Evolutionary conservation across 148 eudicot genomes (phyloP), one percentile per base, ranked within the genome.

Genomic region (Cornus controversa): DNA sequence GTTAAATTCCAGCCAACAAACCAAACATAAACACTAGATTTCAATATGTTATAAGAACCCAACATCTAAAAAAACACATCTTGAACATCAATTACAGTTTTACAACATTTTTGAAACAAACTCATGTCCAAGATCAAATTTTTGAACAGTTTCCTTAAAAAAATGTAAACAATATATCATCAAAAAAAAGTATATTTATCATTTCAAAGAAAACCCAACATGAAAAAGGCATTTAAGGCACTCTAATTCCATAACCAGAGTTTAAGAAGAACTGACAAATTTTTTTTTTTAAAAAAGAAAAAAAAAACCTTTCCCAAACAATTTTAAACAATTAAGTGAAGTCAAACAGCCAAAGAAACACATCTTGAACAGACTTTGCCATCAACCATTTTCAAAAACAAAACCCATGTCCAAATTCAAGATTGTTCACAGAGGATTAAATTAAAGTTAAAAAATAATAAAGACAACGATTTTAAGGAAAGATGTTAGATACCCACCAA

Each of bases 401-500:
- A 47, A 50, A 16, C 15, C 15, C 57, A 50, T 15, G 57, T 16
- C 7, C 57, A 69, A 18, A 23, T 70, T 31, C 29, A 71, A 16
- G 4, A 64, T 18, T 63, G 18, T 9, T 75, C 1, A 9, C 24
- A 36, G 20, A 50, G 20, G 18, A 50, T 22, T 57, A 25, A 58
- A 67, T 6, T 27, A 6, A 26, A 27, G 67, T 37, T n/a, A 60
- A 11, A 57, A 57, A n/a, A 23, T 66, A n/a, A n/a, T 22, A 8
- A 68, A 58, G 72, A 23, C 5, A 69, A 29, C 31, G 13, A 37
- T 74, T 34, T 42, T 1, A 47, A 27, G 68, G 36, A 78, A 79
- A 54, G 76, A 75, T 40, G 22, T 53, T 62, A 75, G 34, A 75
- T 73, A 83, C 86, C 71, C 71, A 80, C 72, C 70, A 77, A 73